Evolutionary conservation across 148 eudicot genomes (phyloP).

Genomic region (Cornus florida): DNA sequence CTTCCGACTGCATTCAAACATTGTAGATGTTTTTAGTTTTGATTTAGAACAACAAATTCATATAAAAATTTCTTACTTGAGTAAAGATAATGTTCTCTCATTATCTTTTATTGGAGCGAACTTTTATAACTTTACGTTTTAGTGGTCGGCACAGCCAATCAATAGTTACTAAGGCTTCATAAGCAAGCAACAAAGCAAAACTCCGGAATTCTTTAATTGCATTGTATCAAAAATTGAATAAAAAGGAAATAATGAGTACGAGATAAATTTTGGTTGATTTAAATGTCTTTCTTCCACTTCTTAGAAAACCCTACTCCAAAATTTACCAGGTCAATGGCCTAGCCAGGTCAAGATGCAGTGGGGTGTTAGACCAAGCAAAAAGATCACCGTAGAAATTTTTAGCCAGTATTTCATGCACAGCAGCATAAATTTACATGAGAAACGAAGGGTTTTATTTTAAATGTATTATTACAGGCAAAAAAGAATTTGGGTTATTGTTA

Average conservation of each 20-base stretch:
- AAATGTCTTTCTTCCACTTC: too few species aligned
- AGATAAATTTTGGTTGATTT: too few species aligned
- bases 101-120: background rate
- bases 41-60: background rate
- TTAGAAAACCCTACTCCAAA: too few species aligned
- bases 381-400: conserved; percentile 2
- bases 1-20: conserved; percentile 69
- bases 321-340: background rate
- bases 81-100: too few species aligned
- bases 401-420: background rate
- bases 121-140: too few species aligned
- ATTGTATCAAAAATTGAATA: too few species aligned
- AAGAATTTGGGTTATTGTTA: conserved; percentile 11
- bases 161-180: too few species aligned
- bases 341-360: background rate
- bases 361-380: background rate
- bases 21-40: background rate
- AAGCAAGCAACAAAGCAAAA: too few species aligned
- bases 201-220: too few species aligned
- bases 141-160: too few species aligned
- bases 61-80: conserved; percentile 6
- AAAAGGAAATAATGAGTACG: background rate
- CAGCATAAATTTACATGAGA: background rate
- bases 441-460: background rate
- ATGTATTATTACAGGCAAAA: background rate